Conservation (phyloP, 208 protist species). For the Crithidia mellificae region DNA sequence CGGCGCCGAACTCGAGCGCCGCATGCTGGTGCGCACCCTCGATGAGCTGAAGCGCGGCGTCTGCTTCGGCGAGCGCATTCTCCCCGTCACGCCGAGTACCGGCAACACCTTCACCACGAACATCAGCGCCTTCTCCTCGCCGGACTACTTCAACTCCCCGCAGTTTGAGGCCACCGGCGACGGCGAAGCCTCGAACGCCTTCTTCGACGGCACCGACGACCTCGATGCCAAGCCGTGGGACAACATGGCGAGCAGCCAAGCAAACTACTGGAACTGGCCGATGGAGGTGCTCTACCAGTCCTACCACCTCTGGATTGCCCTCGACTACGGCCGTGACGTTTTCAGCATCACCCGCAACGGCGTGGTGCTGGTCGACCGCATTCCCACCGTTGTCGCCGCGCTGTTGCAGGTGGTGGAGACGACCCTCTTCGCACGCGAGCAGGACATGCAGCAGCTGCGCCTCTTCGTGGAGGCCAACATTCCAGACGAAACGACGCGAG, state of each 20-base stretch:
- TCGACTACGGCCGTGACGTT: conserved; percentile 73
- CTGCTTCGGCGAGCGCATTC: conserved; percentile 25
- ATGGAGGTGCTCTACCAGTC: conserved; percentile 81
- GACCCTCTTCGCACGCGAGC: conserved; percentile 61
- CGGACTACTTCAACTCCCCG: conserved; percentile 16
- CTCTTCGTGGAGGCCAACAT: conserved; percentile 54
- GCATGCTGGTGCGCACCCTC: conserved; percentile 50
- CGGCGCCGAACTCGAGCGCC: conserved; percentile 29
- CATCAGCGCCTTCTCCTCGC: conserved; percentile 25
- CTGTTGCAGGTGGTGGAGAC: conserved; percentile 66
- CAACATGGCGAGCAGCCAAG: conserved; percentile 35
- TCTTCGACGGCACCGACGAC: conserved; percentile 44
- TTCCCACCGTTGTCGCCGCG: conserved; percentile 58
- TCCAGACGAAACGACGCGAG: conserved; percentile 33
- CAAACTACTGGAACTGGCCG: conserved; percentile 76
- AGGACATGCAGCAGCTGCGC: conserved; percentile 44
- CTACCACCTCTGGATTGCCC: conserved; percentile 77
- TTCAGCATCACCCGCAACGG: conserved; percentile 81
- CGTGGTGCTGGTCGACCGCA: conserved; percentile 67
- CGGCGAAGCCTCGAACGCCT: conserved; percentile 22
- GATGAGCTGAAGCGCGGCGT: conserved; percentile 58
- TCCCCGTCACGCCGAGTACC: conserved; percentile 44
- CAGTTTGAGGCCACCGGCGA: conserved; percentile 20
- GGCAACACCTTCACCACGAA: conserved; percentile 35
- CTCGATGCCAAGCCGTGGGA: conserved; percentile 73